These are phyloP conservation scores for Fusarium temperatum DNA, from an alignment of 2,329 filamentous ascomycete species.

Conservation along the genomic window DNA sequence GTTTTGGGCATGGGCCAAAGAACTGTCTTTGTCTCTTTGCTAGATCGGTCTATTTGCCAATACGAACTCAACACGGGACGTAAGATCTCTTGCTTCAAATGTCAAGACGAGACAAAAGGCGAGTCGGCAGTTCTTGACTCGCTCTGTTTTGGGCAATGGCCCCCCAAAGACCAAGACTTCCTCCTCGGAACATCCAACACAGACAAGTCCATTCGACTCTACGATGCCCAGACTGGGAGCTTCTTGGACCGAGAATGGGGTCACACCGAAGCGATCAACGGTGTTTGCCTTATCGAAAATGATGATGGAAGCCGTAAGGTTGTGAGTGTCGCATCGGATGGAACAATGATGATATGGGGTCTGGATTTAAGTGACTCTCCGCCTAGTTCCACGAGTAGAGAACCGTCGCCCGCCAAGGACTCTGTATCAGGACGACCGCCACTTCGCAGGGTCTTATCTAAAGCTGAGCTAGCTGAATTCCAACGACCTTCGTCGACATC, in stretches of 20 bases:
- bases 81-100: slow-evolving; percentile 78
- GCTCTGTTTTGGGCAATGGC: slow-evolving; percentile 70
- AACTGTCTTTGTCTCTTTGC: slow-evolving; percentile 65
- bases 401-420: slow-evolving; percentile 64
- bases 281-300: slow-evolving; percentile 75
- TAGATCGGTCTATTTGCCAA: slow-evolving; percentile 68
- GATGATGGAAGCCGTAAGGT: slow-evolving; percentile 65
- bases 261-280: slow-evolving; percentile 92
- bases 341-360: slow-evolving; percentile 84
- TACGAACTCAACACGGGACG: slow-evolving; percentile 75
- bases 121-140: slow-evolving; percentile 88
- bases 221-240: slow-evolving; percentile 78
- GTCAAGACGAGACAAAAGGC: slow-evolving; percentile 78
- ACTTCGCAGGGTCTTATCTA: slow-evolving; percentile 85
- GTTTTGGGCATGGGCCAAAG: slow-evolving; percentile 70
- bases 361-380: slow-evolving; percentile 60
- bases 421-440: slow-evolving; percentile 71
- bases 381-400: slow-evolving; percentile 55
- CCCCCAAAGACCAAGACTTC: slow-evolving; percentile 66
- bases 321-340: slow-evolving; percentile 81
- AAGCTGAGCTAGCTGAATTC: slow-evolving; percentile 86
- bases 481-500: slow-evolving; percentile 59
- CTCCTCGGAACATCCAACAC: slow-evolving; percentile 91
- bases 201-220: slow-evolving; percentile 93
- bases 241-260: slow-evolving; percentile 93